A percentile compares a stretch with the other conserved stretches of the same genome.
Conservation (phyloP, 345 rosid genomes). For the Salix exigua region DNA sequence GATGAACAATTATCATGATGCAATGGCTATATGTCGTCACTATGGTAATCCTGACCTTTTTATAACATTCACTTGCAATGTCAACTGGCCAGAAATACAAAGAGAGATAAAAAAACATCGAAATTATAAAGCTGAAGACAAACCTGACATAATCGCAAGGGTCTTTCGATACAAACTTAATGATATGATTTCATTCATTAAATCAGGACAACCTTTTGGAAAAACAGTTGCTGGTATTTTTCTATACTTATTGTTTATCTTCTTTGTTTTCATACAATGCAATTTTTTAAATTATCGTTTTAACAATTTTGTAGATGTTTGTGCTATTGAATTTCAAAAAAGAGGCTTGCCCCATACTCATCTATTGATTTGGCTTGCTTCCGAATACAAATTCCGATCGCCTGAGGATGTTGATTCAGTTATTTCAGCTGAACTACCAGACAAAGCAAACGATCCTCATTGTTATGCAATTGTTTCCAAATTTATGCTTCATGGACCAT, state of each 20-base stretch:
- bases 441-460: neutral
- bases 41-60: too few relatives aligned
- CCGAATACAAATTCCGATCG: accelerated
- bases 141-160: too few relatives aligned
- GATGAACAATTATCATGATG: too few relatives aligned
- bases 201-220: neutral
- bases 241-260: neutral
- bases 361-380: neutral
- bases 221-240: neutral
- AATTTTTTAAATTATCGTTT: too few relatives aligned
- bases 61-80: too few relatives aligned
- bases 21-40: too few relatives aligned
- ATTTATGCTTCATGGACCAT: neutral
- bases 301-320: neutral
- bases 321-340: neutral
- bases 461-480: neutral
- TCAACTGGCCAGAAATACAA: neutral
- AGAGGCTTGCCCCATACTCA: neutral
- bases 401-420: neutral
- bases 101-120: too few relatives aligned
- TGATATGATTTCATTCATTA: neutral
- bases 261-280: neutral
- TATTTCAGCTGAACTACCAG: neutral
- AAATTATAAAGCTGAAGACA: too few relatives aligned
- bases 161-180: neutral